phyloP scores from a whole-genome alignment of 2,329 filamentous ascomycete species.

The Bimuria novae-zelandiae region DNA sequence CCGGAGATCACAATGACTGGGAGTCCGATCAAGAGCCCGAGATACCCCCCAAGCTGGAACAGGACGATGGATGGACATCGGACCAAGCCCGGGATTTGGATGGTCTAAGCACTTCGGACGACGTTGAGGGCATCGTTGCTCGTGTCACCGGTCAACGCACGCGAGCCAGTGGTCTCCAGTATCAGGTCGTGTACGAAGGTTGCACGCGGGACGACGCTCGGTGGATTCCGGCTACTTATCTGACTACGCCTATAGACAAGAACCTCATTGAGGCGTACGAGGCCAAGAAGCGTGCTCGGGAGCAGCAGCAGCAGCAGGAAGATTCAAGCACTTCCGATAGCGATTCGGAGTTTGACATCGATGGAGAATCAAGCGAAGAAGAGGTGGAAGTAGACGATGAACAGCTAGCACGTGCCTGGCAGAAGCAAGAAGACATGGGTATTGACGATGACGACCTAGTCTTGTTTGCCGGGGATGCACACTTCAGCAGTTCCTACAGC shows the following conservation, averaged over 20 bases:
- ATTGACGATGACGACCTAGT: slow-evolving; percentile 63
- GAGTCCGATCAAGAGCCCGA: slow-evolving; percentile 23
- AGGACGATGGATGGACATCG: slow-evolving; percentile 48
- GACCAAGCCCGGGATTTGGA: slow-evolving; percentile 54
- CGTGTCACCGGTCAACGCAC: slow-evolving; percentile 53
- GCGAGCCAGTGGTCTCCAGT: slow-evolving; percentile 53
- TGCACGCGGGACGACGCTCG: slow-evolving; percentile 53
- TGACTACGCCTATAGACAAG: slow-evolving; percentile 30
- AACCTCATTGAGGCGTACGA: slow-evolving; percentile 37
- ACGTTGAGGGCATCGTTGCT: slow-evolving; percentile 48
- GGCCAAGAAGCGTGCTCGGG: slow-evolving; percentile 3
- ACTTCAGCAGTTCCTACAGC: slow-evolving; percentile 38
- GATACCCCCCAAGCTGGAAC: slow-evolving; percentile 14
- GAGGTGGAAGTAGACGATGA: slow-evolving; percentile 59
- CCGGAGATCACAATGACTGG: slow-evolving; percentile 40
- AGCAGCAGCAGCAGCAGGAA: neutral
- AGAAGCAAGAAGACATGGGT: slow-evolving; percentile 67
- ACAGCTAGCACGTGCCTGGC: slow-evolving; percentile 63
- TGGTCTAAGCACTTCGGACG: slow-evolving; percentile 56
- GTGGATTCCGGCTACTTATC: slow-evolving; percentile 50
- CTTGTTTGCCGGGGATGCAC: slow-evolving; percentile 58
- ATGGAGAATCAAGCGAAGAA: slow-evolving; percentile 45
- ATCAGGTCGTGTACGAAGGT: slow-evolving; percentile 56
- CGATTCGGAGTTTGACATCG: slow-evolving; percentile 21
- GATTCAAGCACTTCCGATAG: slow-evolving; percentile 23